Conservation (phyloP, 495 filamentous ascomycete species). For the Penicillium atrosanguineum region DNA sequence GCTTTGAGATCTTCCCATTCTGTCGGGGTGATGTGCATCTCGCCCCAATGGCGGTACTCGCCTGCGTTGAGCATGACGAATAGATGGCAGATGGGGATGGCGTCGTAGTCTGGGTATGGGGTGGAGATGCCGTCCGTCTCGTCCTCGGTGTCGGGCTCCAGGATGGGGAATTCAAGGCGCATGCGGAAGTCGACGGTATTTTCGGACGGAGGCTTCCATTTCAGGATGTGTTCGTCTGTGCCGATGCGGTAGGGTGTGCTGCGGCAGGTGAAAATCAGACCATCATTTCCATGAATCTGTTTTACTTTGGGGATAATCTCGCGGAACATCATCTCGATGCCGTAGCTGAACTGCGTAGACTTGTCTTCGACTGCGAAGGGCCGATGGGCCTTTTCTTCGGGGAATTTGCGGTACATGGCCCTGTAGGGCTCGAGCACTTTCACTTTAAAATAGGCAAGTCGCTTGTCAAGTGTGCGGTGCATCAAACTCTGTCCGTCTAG, state of each 20-base stretch:
- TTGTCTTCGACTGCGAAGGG: slow-evolving; percentile 84
- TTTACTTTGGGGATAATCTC: slow-evolving; percentile 76
- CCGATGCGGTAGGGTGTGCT: slow-evolving; percentile 80
- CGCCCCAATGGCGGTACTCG: slow-evolving; percentile 60
- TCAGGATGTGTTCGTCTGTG: slow-evolving; percentile 89
- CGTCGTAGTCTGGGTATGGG: slow-evolving; percentile 55
- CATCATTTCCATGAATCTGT: slow-evolving; percentile 81
- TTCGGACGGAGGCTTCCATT: slow-evolving; percentile 93
- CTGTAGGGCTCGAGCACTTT: slow-evolving; percentile 78
- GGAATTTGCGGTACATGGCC: slow-evolving; percentile 63
- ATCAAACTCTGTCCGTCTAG: slow-evolving; percentile 75
- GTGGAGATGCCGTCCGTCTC: slow-evolving; percentile 57
- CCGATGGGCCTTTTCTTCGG: slow-evolving; percentile 65
- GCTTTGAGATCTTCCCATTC: slow-evolving; percentile 85
- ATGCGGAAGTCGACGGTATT: slow-evolving; percentile 93
- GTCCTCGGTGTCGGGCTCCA: slow-evolving; percentile 68
- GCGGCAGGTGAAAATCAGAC: slow-evolving; percentile 93
- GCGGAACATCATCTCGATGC: slow-evolving; percentile 85
- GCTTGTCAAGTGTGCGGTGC: slow-evolving; percentile 78
- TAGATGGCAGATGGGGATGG: slow-evolving; percentile 58
- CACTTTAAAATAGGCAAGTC: slow-evolving; percentile 80
- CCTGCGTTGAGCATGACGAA: slow-evolving; percentile 53
- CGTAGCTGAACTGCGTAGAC: slow-evolving; percentile 82
- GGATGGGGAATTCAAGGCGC: slow-evolving; percentile 67
- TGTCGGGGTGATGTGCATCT: slow-evolving; percentile 63